Conservation (phyloP, 257 asterid genomes). For the Fraxinus anomala region DNA sequence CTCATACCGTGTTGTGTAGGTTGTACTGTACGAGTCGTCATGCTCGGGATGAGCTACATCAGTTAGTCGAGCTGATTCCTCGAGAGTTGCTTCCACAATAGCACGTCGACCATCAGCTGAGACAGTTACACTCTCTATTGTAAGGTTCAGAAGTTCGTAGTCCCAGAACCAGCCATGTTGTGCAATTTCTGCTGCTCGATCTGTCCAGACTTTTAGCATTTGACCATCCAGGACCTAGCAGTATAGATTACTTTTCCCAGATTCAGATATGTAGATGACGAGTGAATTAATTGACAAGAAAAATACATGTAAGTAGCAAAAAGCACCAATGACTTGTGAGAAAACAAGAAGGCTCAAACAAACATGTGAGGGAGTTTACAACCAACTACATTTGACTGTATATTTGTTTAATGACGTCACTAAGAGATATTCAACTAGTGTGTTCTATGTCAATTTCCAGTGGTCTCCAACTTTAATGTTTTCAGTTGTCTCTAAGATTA, state of each 20-base stretch:
- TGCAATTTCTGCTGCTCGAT: constrained; percentile 75
- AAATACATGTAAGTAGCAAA: background rate
- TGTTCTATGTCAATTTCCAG: background rate
- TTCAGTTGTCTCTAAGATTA: background rate
- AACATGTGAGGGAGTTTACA: background rate
- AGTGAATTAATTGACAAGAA: constrained; percentile 17
- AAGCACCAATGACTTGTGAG: background rate
- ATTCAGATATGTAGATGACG: background rate
- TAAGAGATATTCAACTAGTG: background rate
- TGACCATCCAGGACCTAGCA: constrained; percentile 91
- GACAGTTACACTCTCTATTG: constrained; percentile 81
- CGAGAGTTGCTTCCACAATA: constrained; percentile 85
- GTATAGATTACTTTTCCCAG: constrained; percentile 11
- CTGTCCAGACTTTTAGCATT: constrained; percentile 92
- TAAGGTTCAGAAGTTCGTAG: constrained; percentile 66
- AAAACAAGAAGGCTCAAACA: background rate
- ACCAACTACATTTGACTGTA: background rate
- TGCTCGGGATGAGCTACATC: constrained; percentile 74
- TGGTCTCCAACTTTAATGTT: background rate
- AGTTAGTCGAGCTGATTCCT: constrained; percentile 81
- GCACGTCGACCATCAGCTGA: constrained; percentile 89
- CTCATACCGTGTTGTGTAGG: constrained; percentile 87
- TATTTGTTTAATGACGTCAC: background rate
- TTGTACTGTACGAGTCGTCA: constrained; percentile 64
- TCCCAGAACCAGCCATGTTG: constrained; percentile 95